A percentile compares a stretch with the other conserved stretches of the same genome.
phyloP scores from a whole-genome alignment of 1,139 yeast genomes.

The Zygoascus meyerae region DNA sequence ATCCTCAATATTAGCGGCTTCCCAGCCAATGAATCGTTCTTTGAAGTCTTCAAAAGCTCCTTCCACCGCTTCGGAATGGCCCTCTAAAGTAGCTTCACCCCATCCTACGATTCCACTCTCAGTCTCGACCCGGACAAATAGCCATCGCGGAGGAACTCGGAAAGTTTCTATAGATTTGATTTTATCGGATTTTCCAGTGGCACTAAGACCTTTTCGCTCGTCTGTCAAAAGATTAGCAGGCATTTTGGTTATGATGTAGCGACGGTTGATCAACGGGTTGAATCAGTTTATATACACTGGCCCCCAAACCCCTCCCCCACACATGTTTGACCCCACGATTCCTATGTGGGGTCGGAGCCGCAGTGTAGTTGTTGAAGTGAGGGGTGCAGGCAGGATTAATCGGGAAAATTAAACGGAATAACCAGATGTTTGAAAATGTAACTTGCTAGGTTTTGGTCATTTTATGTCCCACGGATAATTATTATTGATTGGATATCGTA shows the following conservation, averaged over 20 bases:
- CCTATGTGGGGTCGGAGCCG: too few relatives aligned
- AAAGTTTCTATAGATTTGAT: constrained; percentile 28
- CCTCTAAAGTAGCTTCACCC: constrained; percentile 32
- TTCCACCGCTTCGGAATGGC: constrained; percentile 32
- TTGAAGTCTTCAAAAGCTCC: constrained; percentile 30
- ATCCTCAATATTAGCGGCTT: constrained; percentile 29
- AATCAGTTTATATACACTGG: too few relatives aligned
- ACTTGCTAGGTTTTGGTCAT: too few relatives aligned
- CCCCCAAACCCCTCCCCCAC: too few relatives aligned
- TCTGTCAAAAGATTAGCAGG: constrained; percentile 1
- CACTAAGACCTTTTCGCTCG: not conserved
- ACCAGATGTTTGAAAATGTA: too few relatives aligned
- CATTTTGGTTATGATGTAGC: not conserved
- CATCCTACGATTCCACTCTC: constrained; percentile 30
- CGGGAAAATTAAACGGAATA: too few relatives aligned
- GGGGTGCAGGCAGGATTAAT: too few relatives aligned
- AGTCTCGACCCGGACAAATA: constrained; percentile 28
- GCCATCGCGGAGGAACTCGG: constrained; percentile 32
- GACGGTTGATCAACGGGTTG: too few relatives aligned
- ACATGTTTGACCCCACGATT: too few relatives aligned
- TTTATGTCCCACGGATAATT: too few relatives aligned
- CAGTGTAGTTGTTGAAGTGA: too few relatives aligned
- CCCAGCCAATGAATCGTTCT: constrained; percentile 32
- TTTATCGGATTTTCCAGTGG: constrained; percentile 12
- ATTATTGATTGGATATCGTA: too few relatives aligned